Conservation (phyloP, 331 rosid species). For the Malus hybrid region DNA sequence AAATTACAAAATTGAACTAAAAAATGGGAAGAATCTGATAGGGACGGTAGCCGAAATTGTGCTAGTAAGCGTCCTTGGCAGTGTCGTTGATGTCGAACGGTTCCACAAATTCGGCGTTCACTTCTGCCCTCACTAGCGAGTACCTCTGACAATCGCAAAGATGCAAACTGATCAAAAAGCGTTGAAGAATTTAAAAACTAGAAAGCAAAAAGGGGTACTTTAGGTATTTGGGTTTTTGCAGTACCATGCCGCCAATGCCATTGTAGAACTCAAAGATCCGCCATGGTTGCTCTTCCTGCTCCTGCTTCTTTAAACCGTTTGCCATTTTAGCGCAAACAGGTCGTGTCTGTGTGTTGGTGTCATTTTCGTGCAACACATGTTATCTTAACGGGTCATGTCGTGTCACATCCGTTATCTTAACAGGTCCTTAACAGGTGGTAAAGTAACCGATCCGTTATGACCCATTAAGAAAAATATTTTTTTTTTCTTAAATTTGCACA, state of each 20-base stretch:
- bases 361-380: too few species aligned
- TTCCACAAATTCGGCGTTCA: constrained; percentile 55
- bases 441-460: too few species aligned
- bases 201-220: too few species aligned
- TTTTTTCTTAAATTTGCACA: too few species aligned
- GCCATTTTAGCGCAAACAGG: constrained; percentile 19
- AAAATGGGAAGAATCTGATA: constrained; percentile 47
- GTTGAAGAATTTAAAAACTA: background rate
- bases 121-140: constrained; percentile 55
- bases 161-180: background rate
- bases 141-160: constrained; percentile 42
- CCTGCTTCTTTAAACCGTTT: constrained; percentile 7
- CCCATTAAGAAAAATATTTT: too few species aligned
- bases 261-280: constrained; percentile 87
- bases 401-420: too few species aligned
- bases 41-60: constrained; percentile 78
- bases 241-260: constrained; percentile 88
- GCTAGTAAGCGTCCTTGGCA: constrained; percentile 81
- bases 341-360: too few species aligned
- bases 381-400: too few species aligned
- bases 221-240: background rate
- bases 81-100: constrained; percentile 86
- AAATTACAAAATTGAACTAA: background rate
- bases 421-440: too few species aligned
- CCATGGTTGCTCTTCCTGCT: constrained; percentile 28